Evolutionary conservation across 805 yeast species (phyloP).

Genomic region (Kluyveromyces siamensis): DNA sequence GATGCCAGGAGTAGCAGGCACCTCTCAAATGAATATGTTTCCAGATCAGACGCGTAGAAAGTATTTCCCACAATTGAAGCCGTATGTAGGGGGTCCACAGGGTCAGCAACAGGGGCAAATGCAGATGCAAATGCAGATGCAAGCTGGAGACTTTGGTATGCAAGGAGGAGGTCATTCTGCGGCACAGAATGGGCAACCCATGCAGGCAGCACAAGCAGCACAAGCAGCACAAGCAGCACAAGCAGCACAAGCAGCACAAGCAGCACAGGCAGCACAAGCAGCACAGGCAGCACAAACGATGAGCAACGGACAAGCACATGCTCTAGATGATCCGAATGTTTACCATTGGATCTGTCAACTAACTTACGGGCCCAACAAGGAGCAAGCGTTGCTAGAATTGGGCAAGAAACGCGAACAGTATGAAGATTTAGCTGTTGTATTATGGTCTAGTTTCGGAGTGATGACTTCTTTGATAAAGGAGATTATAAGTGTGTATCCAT

Average conservation of each 20-base stretch:
- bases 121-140: not conserved
- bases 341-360: conserved; percentile 85
- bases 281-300: not conserved
- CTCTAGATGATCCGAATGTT: conserved; percentile 70
- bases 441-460: conserved; percentile 96
- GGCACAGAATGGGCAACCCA: not conserved
- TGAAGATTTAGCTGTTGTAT: conserved; percentile 83
- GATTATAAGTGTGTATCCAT: conserved; percentile 82
- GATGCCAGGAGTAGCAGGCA: not conserved
- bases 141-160: not conserved
- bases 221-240: not conserved
- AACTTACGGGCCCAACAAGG: conserved; percentile 84
- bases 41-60: conserved; percentile 2
- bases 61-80: conserved; percentile 4
- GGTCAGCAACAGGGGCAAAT: conserved; percentile 8
- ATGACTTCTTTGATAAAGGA: conserved; percentile 89
- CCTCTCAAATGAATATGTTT: not conserved
- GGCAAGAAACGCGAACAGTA: conserved; percentile 93
- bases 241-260: not conserved
- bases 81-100: conserved; percentile 1
- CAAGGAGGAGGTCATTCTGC: not conserved
- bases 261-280: not conserved
- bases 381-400: conserved; percentile 82
- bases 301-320: conserved; percentile 26
- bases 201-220: not conserved